Percentiles rank a stretch among this genome's conserved stretches.
These are phyloP conservation scores for Globisporangium paroecandrum DNA, from an alignment of 352 stramenopile genomes.

Conservation along the genomic window DNA sequence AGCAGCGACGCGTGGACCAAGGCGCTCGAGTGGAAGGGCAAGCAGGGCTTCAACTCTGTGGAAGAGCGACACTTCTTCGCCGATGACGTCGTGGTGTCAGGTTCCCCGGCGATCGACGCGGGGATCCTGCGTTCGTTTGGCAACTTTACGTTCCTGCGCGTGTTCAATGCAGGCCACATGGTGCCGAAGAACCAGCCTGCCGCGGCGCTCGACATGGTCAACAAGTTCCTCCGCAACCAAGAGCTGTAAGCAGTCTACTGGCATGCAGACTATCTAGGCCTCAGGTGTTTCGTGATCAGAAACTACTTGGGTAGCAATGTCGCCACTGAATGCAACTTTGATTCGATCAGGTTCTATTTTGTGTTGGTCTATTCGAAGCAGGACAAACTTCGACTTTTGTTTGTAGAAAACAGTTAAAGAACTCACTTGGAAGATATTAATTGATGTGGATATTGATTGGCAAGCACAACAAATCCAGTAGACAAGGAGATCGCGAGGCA, in stretches of 20 bases:
- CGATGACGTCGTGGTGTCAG: neutral
- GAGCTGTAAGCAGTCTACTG: neutral
- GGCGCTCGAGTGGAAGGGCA: conserved; percentile 82
- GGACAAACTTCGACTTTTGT: too few species aligned
- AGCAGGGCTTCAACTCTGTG: conserved; percentile 57
- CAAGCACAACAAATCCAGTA: too few species aligned
- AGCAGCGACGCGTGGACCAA: conserved; percentile 90
- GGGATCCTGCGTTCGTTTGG: conserved; percentile 42
- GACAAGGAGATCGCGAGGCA: too few species aligned
- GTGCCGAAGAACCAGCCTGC: conserved; percentile 90
- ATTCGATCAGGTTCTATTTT: too few species aligned
- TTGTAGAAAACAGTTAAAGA: too few species aligned
- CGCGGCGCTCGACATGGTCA: conserved; percentile 89
- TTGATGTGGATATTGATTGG: too few species aligned
- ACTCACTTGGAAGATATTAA: too few species aligned
- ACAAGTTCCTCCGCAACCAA: conserved; percentile 66
- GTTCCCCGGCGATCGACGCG: neutral
- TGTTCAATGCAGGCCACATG: conserved; percentile 94
- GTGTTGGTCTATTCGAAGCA: too few species aligned
- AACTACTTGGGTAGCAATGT: too few species aligned
- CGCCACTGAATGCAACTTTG: too few species aligned
- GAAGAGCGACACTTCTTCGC: conserved; percentile 12
- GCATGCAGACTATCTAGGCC: too few species aligned
- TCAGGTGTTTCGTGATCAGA: too few species aligned
- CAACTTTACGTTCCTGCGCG: conserved; percentile 89